Evolutionary conservation across 495 filamentous ascomycete species (phyloP).

Genomic region (Aspergillus haitiensis): DNA sequence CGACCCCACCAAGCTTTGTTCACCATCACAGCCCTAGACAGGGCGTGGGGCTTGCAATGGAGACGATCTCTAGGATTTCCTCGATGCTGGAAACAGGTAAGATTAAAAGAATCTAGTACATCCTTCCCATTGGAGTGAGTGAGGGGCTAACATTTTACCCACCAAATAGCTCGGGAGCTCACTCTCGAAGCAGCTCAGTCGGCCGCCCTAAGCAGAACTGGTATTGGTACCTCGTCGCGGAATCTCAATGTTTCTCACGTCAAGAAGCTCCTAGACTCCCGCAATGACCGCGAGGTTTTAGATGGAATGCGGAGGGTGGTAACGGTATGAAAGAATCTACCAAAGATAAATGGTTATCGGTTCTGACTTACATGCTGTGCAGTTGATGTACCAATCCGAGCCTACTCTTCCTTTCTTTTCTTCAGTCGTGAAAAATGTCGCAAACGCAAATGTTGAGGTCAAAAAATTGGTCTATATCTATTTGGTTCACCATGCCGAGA

Average conservation of each 20-base stretch:
- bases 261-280: slow-evolving; percentile 91
- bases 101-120: not conserved
- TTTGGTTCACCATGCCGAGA: slow-evolving; percentile 90
- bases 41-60: slow-evolving; percentile 58
- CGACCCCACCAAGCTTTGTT: slow-evolving; percentile 21
- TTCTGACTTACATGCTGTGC: slow-evolving; percentile 24
- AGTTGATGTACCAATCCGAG: slow-evolving; percentile 92
- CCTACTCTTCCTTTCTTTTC: slow-evolving; percentile 87
- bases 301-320: slow-evolving; percentile 90
- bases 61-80: slow-evolving; percentile 94
- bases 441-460: slow-evolving; percentile 85
- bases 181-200: slow-evolving; percentile 94
- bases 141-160: slow-evolving; percentile 23
- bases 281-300: slow-evolving; percentile 87
- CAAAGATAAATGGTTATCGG: slow-evolving; percentile 7
- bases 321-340: slow-evolving; percentile 58
- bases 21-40: slow-evolving; percentile 2
- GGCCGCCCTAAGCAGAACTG: slow-evolving; percentile 53
- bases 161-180: slow-evolving; percentile 77
- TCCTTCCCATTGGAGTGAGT: not conserved
- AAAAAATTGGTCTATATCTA: slow-evolving; percentile 99
- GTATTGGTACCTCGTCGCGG: slow-evolving; percentile 43
- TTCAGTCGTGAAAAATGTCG: slow-evolving; percentile 93
- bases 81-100: slow-evolving; percentile 88
- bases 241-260: slow-evolving; percentile 62